Evolutionary conservation across 768 basidiomycete genomes (phyloP), one percentile per base, ranked within the genome.

Genomic region (Dictyophora rubrovolvata): DNA sequence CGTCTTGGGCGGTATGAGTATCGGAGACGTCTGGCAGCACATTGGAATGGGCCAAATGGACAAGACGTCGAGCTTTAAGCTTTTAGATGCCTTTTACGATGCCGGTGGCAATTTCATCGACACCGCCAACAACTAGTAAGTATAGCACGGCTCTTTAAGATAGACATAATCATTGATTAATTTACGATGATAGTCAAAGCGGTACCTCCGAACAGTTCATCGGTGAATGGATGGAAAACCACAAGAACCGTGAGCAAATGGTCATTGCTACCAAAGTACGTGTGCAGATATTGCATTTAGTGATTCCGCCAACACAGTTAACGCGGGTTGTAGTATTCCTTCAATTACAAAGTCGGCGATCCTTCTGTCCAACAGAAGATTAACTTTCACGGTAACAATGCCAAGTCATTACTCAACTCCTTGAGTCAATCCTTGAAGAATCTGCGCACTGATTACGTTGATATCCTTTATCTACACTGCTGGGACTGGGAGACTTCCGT

Each of bases 401-500:
- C 68, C 60, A 81, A 81, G 63, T 72, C 70, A 2, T 65, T 80
- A 65, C 67, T 70, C 22, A 35, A 78, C 48, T 72, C 74, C 20
- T 67, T 80, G 34, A 66, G 72, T 17, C 75, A 69, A 1, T 77
- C 75, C 11, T 68, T 81, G 61, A 74, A 74, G 69, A 77, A 77
- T 62, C 70, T 81, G 1, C 67, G 74, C 33, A 79, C 75, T 0
- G 64, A 66, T 2, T 78, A 78, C 58, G 75, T 79, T 61, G 79
- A 82, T 61, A 63, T 80, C 46, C 65, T 77, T 14, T 77, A 77
- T 63, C 46, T 76, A 5, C 75, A 77, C 55, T 76, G 70, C n/a
- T 79, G 80, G 80, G 81, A 83, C 64, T 81, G 71, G 61, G 67
- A 72, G 14, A 80, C 79, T 10, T 70, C 72, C 16, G 71, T 84